Percentiles rank a stretch among this genome's conserved stretches.
Evolutionary conservation across 1,139 yeast species (phyloP).

Genomic region (Candida sanyaensis): DNA sequence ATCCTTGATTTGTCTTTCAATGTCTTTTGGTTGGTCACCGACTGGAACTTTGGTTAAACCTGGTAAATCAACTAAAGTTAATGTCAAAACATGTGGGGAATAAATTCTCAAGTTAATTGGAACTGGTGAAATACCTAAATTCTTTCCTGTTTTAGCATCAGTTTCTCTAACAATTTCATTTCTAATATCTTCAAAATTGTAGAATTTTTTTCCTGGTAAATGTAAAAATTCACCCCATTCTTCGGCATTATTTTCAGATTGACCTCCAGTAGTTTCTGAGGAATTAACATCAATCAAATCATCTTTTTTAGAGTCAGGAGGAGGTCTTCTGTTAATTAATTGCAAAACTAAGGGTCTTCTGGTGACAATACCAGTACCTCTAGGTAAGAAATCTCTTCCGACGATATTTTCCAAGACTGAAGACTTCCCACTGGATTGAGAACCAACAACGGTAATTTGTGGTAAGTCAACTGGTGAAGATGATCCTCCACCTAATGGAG

Average conservation of each 20-base stretch:
- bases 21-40: conserved; percentile 98
- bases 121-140: conserved; percentile 86
- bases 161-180: conserved; percentile 91
- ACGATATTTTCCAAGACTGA: conserved; percentile 93
- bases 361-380: conserved; percentile 96
- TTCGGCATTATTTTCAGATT: conserved; percentile 75
- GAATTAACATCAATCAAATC: conserved; percentile 39
- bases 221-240: conserved; percentile 99
- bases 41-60: conserved; percentile 99
- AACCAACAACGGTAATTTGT: conserved; percentile 95
- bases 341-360: conserved; percentile 89
- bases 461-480: conserved; percentile 88
- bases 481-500: conserved; percentile 89
- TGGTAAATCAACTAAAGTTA: conserved; percentile 95
- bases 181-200: conserved; percentile 88
- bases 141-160: conserved; percentile 89
- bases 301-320: conserved; percentile 18
- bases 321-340: conserved; percentile 67
- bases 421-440: conserved; percentile 93
- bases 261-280: conserved; percentile 44
- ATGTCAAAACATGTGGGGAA: conserved; percentile 93
- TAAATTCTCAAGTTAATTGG: conserved; percentile 94
- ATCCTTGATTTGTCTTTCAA: conserved; percentile 90
- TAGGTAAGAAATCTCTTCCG: conserved; percentile 91
- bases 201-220: conserved; percentile 84